Evolutionary conservation across 1,284 basidiomycete species (phyloP), one percentile per base, ranked within the genome.

Genomic region (Cronartium ribicola): DNA sequence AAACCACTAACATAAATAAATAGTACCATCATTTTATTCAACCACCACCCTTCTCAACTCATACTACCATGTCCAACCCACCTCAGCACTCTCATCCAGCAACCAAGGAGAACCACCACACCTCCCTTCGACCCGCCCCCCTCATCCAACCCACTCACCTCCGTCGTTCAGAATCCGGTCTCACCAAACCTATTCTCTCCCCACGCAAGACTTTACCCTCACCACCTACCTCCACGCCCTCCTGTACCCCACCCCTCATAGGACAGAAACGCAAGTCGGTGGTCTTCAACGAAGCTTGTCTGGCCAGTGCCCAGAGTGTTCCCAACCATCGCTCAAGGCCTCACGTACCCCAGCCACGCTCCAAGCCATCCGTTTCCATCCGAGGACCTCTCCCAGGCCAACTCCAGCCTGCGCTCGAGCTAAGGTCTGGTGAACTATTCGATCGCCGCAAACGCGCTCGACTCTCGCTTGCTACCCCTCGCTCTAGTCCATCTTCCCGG

Each of bases 221-320:
- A 37, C 69, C 69, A 20, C 69, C 69, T 13, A 71, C 69, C n/a
- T 71, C 69, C n/a, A 71, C 61, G 6, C 69, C 69, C 7, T 55
- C 69, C 17, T 51, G 46, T 4, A 48, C 48, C 17, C 40, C 69
- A 10, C 69, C 69, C 14, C 39, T 39, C 22, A 57, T 39, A 41
- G 46, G 20, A 11, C 20, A 11, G 7, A 71, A 71, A 44, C 46
- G 62, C 17, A 71, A 71, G 40, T 71, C 69, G 8, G 69, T 71
- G 44, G 55, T 40, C 20, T 71, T 71, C 29, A 65, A 64, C 17
- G 62, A 71, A 41, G 17, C 55, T 20, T 40, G 36, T 29, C 69
- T 71, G 5, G 46, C 44, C 36, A 71, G 69, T 39, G 69, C 69
- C 37, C 60, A 62, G 14, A 71, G 69, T 65, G 44, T 71, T n/a